Base-by-base conservation (phyloP, 2,329 filamentous ascomycete genomes). In the Fusarium sublunatum region DNA sequence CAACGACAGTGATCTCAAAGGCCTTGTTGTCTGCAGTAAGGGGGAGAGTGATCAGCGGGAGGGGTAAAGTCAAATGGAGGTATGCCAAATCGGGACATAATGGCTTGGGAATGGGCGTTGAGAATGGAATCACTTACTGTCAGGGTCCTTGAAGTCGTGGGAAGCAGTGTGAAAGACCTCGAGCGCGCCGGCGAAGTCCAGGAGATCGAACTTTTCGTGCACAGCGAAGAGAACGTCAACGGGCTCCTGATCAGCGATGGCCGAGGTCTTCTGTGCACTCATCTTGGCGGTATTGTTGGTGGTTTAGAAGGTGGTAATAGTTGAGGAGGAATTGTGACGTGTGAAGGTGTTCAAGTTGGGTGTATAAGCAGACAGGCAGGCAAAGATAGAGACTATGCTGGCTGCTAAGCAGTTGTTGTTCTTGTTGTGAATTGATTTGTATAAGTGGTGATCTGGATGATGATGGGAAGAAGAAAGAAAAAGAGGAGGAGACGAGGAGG, bases 181-280 rank as follows among this genome's bases (percentile, higher is more conserved):
- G 47, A 84, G 73, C 39, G 83, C 80, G 64, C 83, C 85, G 53
- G 83, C 81, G 67, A 87, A 82, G 78, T 87, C 85, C 65, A 86
- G 69, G 56, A 87, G 74, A 72, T 87, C 79, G 73, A 87, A 88
- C 73, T 86, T 84, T 73, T 81, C 76, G 51, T 88, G 85, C 69
- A 88, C 80, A 69, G 81, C 84, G 75, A 88, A 82, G 72, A 88
- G 82, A 66, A 87, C 83, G 64, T 86, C 80, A 71, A 87, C 78
- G 66, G 84, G 84, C 74, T 87, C 82, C 58, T 76, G 73, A 73
- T 86, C 84, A 70, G 80, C 79, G 75, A 85, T 82, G 73, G 84
- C 83, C 76, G 83, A 84, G 68, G 77, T 80, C 81, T 86, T 86
- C 73, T 76, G 76, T 74, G 83, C 77, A 79, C 74, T 81, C 85